Evolutionary conservation across 306 rosid species (phyloP).

Genomic region (Gleditsia sinensis): DNA sequence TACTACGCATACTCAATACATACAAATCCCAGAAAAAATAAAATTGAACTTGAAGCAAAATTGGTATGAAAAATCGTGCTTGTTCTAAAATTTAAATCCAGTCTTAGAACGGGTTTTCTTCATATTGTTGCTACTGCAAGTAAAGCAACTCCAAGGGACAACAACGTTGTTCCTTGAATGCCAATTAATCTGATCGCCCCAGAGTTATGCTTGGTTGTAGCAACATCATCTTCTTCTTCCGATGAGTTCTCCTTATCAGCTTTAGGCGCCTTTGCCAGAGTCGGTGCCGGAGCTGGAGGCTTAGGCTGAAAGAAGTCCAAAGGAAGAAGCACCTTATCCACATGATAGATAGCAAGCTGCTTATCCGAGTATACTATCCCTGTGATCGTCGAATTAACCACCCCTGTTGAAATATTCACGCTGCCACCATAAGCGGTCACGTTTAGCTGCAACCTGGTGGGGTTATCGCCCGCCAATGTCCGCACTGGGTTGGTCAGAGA

Average conservation of each 20-base stretch:
- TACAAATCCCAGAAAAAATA: not conserved
- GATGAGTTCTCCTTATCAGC: slow-evolving; percentile 36
- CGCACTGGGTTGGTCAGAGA: slow-evolving; percentile 39
- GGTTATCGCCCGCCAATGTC: slow-evolving; percentile 34
- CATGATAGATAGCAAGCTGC: slow-evolving; percentile 56
- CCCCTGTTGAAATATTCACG: slow-evolving; percentile 62
- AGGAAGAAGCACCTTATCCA: slow-evolving; percentile 70
- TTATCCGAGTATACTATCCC: slow-evolving; percentile 55
- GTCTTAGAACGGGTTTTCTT: not conserved
- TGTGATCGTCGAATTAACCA: slow-evolving; percentile 52
- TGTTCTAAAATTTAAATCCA: not conserved
- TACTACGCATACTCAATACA: not conserved
- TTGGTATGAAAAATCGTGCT: not conserved
- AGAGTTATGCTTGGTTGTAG: slow-evolving; percentile 38
- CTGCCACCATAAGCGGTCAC: slow-evolving; percentile 51
- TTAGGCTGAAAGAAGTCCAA: slow-evolving; percentile 50
- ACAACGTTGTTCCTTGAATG: slow-evolving; percentile 22
- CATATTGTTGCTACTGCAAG: slow-evolving; percentile 23
- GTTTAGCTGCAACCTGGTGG: slow-evolving; percentile 40
- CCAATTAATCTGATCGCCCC: slow-evolving; percentile 32
- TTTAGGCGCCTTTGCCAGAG: slow-evolving; percentile 50
- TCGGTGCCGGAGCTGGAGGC: slow-evolving; percentile 57
- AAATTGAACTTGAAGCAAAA: not conserved
- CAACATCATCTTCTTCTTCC: slow-evolving; percentile 28
- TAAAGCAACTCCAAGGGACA: slow-evolving; percentile 37